These are phyloP conservation scores for Crithidia mellificae DNA, from an alignment of 208 protist genomes.

Conservation along the genomic window DNA sequence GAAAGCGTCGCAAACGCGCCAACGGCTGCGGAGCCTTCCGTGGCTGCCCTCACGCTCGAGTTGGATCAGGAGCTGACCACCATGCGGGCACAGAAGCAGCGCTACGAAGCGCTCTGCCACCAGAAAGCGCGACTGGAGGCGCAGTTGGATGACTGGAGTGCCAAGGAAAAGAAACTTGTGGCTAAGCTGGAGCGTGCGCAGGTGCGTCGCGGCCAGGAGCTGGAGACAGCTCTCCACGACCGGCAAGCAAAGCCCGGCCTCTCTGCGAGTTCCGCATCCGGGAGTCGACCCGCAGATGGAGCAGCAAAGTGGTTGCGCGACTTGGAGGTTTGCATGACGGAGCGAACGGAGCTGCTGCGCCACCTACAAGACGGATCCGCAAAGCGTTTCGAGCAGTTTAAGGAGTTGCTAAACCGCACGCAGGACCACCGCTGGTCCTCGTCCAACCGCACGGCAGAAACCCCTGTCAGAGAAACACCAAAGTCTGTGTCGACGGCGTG, in stretches of 20 bases:
- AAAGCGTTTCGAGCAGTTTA: neutral
- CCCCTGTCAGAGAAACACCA: neutral
- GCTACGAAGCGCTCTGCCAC: conserved; percentile 6
- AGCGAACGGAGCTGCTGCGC: conserved; percentile 9
- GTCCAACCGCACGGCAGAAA: neutral
- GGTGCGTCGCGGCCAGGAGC: neutral
- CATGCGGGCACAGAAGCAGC: conserved; percentile 17
- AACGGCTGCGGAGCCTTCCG: neutral
- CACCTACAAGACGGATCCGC: conserved; percentile 1
- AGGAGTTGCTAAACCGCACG: neutral
- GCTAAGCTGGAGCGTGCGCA: conserved; percentile 5
- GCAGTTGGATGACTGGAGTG: conserved; percentile 2
- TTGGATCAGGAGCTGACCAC: conserved; percentile 13
- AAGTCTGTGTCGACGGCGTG: too few species aligned
- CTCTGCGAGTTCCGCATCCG: neutral
- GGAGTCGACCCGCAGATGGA: too few species aligned
- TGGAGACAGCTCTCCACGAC: neutral
- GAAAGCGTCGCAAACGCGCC: too few species aligned
- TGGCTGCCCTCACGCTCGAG: conserved; percentile 1
- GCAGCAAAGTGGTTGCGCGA: conserved; percentile 5
- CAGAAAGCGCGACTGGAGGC: conserved; percentile 6
- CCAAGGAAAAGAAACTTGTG: neutral
- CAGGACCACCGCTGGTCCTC: neutral
- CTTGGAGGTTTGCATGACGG: conserved; percentile 20
- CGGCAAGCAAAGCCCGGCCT: neutral